Conservation (phyloP, 106 monocot genomes). For the Agapanthus africanus region DNA sequence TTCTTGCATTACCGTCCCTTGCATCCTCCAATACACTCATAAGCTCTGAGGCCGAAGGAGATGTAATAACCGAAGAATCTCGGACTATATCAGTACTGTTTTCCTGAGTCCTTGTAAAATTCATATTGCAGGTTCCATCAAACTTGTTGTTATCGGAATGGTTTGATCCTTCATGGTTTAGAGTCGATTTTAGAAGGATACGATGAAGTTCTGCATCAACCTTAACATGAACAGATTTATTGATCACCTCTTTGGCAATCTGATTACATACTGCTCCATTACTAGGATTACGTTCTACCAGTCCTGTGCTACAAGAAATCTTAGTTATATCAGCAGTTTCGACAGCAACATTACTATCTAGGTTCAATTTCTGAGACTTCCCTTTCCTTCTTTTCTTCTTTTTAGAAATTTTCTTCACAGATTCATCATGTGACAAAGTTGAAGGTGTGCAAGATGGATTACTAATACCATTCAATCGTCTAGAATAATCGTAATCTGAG, state of each 20-base stretch:
- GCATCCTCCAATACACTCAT: constrained; percentile 6
- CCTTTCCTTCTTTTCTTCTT: constrained; percentile 30
- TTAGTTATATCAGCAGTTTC: not conserved
- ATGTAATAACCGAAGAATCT: constrained; percentile 1
- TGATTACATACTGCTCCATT: not conserved
- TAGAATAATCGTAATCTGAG: not conserved
- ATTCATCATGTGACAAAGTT: not conserved
- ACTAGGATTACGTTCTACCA: not conserved
- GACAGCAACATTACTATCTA: not conserved
- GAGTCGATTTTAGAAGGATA: not conserved
- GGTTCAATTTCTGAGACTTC: constrained; percentile 5
- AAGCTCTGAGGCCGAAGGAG: not conserved
- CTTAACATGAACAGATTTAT: constrained; percentile 7
- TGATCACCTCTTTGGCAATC: not conserved
- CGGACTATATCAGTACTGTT: not conserved
- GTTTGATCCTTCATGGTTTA: not conserved
- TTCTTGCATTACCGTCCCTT: not conserved
- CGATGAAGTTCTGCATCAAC: constrained; percentile 1
- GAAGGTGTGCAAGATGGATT: not conserved
- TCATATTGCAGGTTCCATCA: not conserved
- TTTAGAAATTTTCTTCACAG: not conserved
- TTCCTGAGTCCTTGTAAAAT: too few species aligned
- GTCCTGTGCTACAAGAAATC: not conserved
- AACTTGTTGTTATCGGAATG: not conserved
- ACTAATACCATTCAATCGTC: constrained; percentile 1